phyloP scores from a whole-genome alignment of 208 protist species.

The Novymonas esmeraldas region DNA sequence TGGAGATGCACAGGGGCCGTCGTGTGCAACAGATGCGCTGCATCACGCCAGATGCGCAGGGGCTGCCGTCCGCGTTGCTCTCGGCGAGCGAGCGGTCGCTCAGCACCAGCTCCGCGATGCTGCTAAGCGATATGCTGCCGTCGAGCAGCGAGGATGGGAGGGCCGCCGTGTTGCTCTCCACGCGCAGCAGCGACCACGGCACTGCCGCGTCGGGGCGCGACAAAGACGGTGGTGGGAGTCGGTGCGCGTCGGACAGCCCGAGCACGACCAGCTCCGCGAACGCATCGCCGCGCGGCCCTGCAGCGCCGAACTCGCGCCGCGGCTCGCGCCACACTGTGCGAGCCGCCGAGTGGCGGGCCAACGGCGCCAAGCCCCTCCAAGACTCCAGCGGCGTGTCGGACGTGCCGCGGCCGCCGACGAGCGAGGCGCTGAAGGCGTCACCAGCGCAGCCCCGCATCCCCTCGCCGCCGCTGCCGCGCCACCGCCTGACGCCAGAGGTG shows the following conservation, averaged over 20 bases:
- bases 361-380: neutral
- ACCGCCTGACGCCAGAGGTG: neutral
- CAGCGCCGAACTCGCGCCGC: neutral
- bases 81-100: conserved; percentile 3
- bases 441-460: neutral
- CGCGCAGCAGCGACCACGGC: neutral
- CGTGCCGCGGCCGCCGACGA: neutral
- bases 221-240: neutral
- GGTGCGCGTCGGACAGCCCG: neutral
- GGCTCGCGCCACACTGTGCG: neutral
- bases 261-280: neutral
- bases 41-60: conserved; percentile 5
- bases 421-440: neutral
- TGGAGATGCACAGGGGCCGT: conserved; percentile 17
- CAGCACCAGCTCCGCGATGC: conserved; percentile 7
- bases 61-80: neutral
- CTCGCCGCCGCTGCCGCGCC: neutral
- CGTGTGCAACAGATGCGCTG: conserved; percentile 4
- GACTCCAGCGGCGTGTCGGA: neutral
- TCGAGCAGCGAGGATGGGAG: neutral
- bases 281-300: neutral
- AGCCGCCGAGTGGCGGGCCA: neutral
- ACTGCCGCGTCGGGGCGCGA: neutral
- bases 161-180: neutral
- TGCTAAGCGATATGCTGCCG: conserved; percentile 2